phyloP scores from a whole-genome alignment of 192 early-diverging fungal species.

The Podila epicladia region DNA sequence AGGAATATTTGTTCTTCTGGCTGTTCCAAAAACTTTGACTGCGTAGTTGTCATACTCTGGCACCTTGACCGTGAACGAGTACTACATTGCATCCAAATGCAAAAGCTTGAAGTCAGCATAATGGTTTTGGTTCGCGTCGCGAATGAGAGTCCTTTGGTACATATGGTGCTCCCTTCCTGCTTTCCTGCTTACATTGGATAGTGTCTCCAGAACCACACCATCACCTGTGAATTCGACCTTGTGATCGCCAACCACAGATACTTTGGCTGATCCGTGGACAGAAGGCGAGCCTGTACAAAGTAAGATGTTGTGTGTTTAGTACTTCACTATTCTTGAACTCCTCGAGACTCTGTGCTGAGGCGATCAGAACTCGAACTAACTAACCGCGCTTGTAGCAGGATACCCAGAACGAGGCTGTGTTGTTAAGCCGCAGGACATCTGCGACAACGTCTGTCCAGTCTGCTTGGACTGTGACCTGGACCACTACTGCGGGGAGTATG shows the following conservation, averaged over 20 bases:
- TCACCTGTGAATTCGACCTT: constrained; percentile 50
- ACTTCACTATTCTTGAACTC: too few species aligned
- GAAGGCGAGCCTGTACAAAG: constrained; percentile 47
- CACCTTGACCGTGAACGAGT: constrained; percentile 53
- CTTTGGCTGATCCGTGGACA: constrained; percentile 53
- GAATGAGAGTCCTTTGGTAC: neutral
- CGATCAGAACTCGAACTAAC: neutral
- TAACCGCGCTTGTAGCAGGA: constrained; percentile 59
- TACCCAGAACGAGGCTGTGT: constrained; percentile 58
- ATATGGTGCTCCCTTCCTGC: neutral
- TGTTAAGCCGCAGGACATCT: constrained; percentile 47
- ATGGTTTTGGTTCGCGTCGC: neutral
- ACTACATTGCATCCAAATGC: constrained; percentile 20
- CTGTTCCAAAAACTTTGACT: constrained; percentile 53
- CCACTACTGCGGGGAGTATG: constrained; percentile 12
- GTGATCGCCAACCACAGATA: constrained; percentile 23
- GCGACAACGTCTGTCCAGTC: constrained; percentile 60
- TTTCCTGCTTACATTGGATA: constrained; percentile 46
- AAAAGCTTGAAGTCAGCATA: neutral
- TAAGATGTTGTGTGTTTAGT: neutral
- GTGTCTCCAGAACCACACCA: constrained; percentile 45
- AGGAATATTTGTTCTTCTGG: constrained; percentile 18
- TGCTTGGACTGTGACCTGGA: constrained; percentile 58
- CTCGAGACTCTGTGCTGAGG: too few species aligned
- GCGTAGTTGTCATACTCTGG: constrained; percentile 30